phyloP scores from a whole-genome alignment of 1,284 basidiomycete species.

The Singerocomus inundabilis region DNA sequence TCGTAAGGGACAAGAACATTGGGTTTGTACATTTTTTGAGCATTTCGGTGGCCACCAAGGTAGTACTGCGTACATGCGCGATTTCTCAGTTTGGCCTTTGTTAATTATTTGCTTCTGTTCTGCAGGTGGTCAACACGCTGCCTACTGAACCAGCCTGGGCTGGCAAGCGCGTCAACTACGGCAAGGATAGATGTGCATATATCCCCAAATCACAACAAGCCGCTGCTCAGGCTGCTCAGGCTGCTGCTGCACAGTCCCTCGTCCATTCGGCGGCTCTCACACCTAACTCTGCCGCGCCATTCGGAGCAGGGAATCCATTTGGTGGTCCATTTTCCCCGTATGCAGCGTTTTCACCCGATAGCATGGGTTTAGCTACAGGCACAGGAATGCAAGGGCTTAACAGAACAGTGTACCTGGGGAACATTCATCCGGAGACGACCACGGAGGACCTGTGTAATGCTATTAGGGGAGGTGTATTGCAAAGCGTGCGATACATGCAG shows the following conservation, averaged over 20 bases:
- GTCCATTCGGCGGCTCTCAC: constrained; percentile 53
- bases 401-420: constrained; percentile 89
- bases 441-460: constrained; percentile 93
- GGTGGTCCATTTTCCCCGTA: constrained; percentile 54
- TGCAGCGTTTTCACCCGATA: constrained; percentile 56
- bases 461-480: constrained; percentile 87
- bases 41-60: constrained; percentile 91
- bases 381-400: constrained; percentile 61
- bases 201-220: constrained; percentile 88
- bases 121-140: constrained; percentile 83
- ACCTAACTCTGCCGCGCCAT: constrained; percentile 27
- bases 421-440: constrained; percentile 91
- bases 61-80: constrained; percentile 30
- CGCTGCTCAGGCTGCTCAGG: constrained; percentile 77
- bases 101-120: constrained; percentile 4
- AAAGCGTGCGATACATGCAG: constrained; percentile 88
- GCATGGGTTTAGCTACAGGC: constrained; percentile 41
- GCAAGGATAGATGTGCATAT: constrained; percentile 94
- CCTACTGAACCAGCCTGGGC: constrained; percentile 88
- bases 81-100: background rate
- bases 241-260: constrained; percentile 77
- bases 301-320: constrained; percentile 25
- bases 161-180: constrained; percentile 93
- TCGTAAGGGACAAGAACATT: constrained; percentile 96
- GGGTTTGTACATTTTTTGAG: constrained; percentile 96